These are phyloP conservation scores for Aspergillus awamori DNA, from an alignment of 2,329 filamentous ascomycete species.

Conservation along the genomic window DNA sequence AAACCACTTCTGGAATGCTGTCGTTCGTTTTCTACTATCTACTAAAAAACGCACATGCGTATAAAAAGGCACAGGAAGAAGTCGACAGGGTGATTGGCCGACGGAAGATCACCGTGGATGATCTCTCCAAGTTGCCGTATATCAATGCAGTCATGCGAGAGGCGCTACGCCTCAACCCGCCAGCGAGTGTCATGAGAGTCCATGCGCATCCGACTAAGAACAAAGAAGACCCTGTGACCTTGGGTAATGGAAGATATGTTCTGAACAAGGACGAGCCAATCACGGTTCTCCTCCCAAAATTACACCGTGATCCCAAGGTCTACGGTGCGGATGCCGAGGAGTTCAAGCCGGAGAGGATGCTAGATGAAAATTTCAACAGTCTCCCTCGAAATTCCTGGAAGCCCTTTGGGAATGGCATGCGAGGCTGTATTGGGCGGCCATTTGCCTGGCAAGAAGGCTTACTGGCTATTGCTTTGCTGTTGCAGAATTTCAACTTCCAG, in stretches of 20 bases:
- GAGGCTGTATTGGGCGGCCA: constrained; percentile 71
- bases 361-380: constrained; percentile 67
- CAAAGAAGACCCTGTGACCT: constrained; percentile 46
- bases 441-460: constrained; percentile 76
- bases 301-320: constrained; percentile 65
- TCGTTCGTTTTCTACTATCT: constrained; percentile 68
- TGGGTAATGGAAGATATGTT: constrained; percentile 65
- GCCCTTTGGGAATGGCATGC: constrained; percentile 72
- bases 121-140: constrained; percentile 55
- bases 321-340: constrained; percentile 66
- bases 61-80: constrained; percentile 66
- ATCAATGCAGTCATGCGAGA: constrained; percentile 63
- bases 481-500: constrained; percentile 72
- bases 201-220: constrained; percentile 50
- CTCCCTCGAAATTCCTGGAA: constrained; percentile 65
- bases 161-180: constrained; percentile 62
- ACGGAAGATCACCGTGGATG: constrained; percentile 60
- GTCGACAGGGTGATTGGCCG: constrained; percentile 67
- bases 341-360: constrained; percentile 72
- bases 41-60: constrained; percentile 63
- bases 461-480: constrained; percentile 62
- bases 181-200: constrained; percentile 59
- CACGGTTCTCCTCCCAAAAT: constrained; percentile 52
- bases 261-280: constrained; percentile 58
- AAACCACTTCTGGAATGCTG: constrained; percentile 70